These are phyloP conservation scores for Metschnikowia matae DNA, from an alignment of 805 yeast species.

Conservation along the genomic window DNA sequence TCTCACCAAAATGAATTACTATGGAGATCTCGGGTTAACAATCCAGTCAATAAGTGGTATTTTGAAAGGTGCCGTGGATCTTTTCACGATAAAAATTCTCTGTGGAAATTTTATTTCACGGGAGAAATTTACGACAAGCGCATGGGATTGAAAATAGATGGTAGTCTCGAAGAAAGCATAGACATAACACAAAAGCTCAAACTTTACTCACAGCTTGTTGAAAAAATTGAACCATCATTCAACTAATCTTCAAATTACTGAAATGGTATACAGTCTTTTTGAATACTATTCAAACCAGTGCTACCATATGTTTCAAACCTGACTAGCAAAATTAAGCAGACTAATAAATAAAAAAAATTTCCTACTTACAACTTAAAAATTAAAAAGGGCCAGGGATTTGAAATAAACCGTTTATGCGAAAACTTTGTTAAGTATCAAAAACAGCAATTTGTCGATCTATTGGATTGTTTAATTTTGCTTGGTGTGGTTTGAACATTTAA, in stretches of 20 bases:
- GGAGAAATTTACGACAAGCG: conserved; percentile 38
- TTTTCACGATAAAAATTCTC: conserved; percentile 32
- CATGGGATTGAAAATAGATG: conserved; percentile 22
- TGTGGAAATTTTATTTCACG: conserved; percentile 40
- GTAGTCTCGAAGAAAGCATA: conserved; percentile 9
- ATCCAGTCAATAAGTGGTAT: conserved; percentile 97
- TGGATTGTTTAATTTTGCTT: too few relatives aligned
- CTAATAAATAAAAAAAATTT: too few relatives aligned
- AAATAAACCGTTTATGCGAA: too few relatives aligned
- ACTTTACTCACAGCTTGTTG: conserved; percentile 12
- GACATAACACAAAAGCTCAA: conserved; percentile 14
- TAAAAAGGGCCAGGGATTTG: too few relatives aligned
- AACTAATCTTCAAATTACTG: background rate
- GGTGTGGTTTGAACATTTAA: too few relatives aligned
- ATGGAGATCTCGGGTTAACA: conserved; percentile 84
- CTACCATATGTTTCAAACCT: too few relatives aligned
- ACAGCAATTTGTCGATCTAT: too few relatives aligned
- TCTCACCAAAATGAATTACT: conserved; percentile 68
- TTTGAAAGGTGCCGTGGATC: conserved; percentile 85
- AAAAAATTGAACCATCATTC: conserved; percentile 13
- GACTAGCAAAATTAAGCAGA: too few relatives aligned
- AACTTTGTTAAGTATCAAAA: too few relatives aligned
- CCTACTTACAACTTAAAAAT: too few relatives aligned
- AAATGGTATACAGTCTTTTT: too few relatives aligned
- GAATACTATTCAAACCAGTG: too few relatives aligned